A percentile compares a stretch with the other conserved stretches of the same genome.
phyloP scores from a whole-genome alignment of 495 filamentous ascomycete genomes.

The Darksidea phi region DNA sequence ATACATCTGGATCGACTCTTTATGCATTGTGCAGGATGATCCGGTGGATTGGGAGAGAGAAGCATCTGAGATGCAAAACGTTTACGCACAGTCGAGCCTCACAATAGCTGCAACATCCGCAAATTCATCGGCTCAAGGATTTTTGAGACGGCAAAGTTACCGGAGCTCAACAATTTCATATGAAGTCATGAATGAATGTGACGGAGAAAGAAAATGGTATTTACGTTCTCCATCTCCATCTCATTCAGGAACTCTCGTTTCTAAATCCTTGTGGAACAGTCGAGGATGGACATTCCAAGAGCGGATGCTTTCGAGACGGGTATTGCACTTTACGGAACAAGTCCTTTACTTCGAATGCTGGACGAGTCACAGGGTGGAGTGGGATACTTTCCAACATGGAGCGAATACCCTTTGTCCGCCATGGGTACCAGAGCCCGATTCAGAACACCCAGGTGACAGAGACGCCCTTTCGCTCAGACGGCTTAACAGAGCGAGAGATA shows the following conservation, averaged over 20 bases:
- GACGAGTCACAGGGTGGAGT: too few species aligned
- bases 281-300: slow-evolving; percentile 5
- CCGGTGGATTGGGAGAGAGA: neutral
- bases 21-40: slow-evolving; percentile 9
- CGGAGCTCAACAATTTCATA: too few species aligned
- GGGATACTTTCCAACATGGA: too few species aligned
- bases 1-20: slow-evolving; percentile 1
- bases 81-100: neutral
- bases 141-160: too few species aligned
- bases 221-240: neutral
- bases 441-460: too few species aligned
- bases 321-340: neutral
- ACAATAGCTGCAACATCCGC: neutral
- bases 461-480: too few species aligned
- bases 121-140: too few species aligned
- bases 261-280: neutral
- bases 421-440: too few species aligned
- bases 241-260: neutral
- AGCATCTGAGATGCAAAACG: neutral
- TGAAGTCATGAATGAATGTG: too few species aligned
- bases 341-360: too few species aligned
- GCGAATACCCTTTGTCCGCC: too few species aligned
- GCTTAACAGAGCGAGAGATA: too few species aligned
- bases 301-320: neutral
- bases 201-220: neutral